These are phyloP conservation scores for Candida xiaguanensis DNA, from an alignment of 805 yeast species.

Conservation along the genomic window DNA sequence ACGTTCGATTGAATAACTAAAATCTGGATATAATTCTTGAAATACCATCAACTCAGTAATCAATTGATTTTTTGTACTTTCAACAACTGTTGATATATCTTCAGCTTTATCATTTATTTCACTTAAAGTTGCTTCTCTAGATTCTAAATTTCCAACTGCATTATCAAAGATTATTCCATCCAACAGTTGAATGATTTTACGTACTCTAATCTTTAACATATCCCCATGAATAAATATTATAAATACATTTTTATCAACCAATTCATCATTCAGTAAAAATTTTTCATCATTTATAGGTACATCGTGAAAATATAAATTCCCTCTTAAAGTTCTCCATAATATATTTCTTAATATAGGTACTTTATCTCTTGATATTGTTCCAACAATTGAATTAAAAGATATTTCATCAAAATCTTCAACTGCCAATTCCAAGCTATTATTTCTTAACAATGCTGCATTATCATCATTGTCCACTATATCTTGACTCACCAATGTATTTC, in stretches of 20 bases:
- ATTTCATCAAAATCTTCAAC: conserved; percentile 19
- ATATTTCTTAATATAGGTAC: conserved; percentile 36
- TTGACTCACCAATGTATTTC: conserved; percentile 14
- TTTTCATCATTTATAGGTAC: conserved; percentile 26
- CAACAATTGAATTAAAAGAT: conserved; percentile 32
- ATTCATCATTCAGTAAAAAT: conserved; percentile 13
- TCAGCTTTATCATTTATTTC: conserved; percentile 30
- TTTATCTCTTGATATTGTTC: conserved; percentile 32
- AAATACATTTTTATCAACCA: conserved; percentile 32
- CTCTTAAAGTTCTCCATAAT: conserved; percentile 41
- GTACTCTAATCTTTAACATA: conserved; percentile 28
- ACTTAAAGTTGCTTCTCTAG: conserved; percentile 22
- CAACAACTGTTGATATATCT: conserved; percentile 31
- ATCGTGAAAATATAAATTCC: conserved; percentile 40
- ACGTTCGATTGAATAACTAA: conserved; percentile 35
- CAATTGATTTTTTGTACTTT: conserved; percentile 31
- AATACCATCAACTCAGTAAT: conserved; percentile 34
- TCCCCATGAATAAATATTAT: conserved; percentile 42
- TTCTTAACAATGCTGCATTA: conserved; percentile 25
- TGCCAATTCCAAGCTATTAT: conserved; percentile 20
- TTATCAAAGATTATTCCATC: conserved; percentile 38
- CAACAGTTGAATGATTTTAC: conserved; percentile 33
- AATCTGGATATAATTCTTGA: conserved; percentile 33
- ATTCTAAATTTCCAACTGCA: conserved; percentile 25
- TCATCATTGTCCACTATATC: conserved; percentile 15